These are phyloP conservation scores for Platismatia glauca DNA, from an alignment of 495 filamentous ascomycete genomes.

Conservation along the genomic window DNA sequence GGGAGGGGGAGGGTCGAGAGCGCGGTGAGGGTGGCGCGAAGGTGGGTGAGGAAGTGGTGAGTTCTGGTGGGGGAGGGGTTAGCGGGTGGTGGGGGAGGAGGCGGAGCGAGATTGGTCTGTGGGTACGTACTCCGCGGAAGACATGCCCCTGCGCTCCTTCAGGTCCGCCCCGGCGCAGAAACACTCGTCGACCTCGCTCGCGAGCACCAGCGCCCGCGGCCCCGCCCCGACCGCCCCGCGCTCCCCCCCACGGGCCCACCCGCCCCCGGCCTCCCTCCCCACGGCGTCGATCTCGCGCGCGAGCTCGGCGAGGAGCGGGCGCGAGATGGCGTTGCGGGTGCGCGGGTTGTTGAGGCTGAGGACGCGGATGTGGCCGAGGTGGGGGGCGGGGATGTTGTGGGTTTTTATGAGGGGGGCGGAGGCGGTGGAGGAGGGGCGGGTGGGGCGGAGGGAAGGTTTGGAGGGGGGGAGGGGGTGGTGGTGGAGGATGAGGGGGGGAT, in stretches of 20 bases:
- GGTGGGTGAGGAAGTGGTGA: conserved; percentile 59
- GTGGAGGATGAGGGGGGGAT: conserved; percentile 22
- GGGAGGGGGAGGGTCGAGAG: conserved; percentile 71
- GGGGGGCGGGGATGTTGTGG: conserved; percentile 65
- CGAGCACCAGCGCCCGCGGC: conserved; percentile 71
- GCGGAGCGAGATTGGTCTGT: background rate
- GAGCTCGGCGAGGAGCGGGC: conserved; percentile 60
- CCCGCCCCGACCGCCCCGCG: conserved; percentile 36
- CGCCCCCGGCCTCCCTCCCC: conserved; percentile 53
- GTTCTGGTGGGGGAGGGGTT: conserved; percentile 42
- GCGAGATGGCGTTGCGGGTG: conserved; percentile 84
- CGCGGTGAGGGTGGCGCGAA: conserved; percentile 60
- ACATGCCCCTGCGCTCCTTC: conserved; percentile 75
- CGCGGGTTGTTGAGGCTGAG: conserved; percentile 76
- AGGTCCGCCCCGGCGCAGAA: conserved; percentile 95
- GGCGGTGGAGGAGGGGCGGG: conserved; percentile 47
- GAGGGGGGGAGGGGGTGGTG: conserved; percentile 23
- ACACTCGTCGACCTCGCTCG: conserved; percentile 63
- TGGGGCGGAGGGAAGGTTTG: conserved; percentile 32
- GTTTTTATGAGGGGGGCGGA: conserved; percentile 58
- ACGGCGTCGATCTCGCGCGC: conserved; percentile 59
- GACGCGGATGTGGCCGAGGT: conserved; percentile 75
- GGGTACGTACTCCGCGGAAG: conserved; percentile 50
- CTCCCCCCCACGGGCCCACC: conserved; percentile 27
- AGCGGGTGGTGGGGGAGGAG: background rate